Percentiles rank a stretch among this genome's conserved stretches.
Conservation (phyloP, 2,329 filamentous ascomycete species). For the Parastagonospora avenae region DNA sequence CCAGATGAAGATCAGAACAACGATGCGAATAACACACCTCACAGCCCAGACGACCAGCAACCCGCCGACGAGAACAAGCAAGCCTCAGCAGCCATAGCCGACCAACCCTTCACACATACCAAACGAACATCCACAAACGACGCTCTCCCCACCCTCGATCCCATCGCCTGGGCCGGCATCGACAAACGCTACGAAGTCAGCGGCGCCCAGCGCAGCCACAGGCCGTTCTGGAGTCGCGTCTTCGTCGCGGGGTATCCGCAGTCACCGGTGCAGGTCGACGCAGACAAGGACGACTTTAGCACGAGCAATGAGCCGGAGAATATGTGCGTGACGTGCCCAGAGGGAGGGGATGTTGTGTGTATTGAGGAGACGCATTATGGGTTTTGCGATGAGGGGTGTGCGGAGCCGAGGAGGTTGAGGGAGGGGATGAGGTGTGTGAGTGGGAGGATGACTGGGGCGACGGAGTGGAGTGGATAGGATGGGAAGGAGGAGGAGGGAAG, state of each 20-base stretch:
- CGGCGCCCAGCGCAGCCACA: neutral
- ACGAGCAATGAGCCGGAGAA: neutral
- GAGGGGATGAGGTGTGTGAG: neutral
- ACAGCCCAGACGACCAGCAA: too few species aligned
- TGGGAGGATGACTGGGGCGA: slow-evolving; percentile 1
- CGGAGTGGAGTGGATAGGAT: neutral
- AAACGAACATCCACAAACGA: neutral
- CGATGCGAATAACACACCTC: too few species aligned
- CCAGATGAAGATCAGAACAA: too few species aligned
- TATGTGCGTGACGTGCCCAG: neutral
- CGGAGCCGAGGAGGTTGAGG: neutral
- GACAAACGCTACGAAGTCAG: neutral
- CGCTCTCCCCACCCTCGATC: neutral
- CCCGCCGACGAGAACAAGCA: neutral
- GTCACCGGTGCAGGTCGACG: neutral
- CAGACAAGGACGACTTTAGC: neutral
- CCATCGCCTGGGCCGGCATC: neutral
- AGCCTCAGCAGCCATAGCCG: neutral
- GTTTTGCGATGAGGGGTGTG: slow-evolving; percentile 1
- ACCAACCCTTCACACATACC: neutral
- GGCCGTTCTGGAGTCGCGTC: neutral
- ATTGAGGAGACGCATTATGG: slow-evolving; percentile 1
- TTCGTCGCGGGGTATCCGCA: neutral
- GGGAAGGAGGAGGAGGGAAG: too few species aligned
- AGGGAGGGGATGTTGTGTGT: neutral